Conservation (phyloP, 257 asterid genomes). For the Nicotiana tomentosiformis region DNA sequence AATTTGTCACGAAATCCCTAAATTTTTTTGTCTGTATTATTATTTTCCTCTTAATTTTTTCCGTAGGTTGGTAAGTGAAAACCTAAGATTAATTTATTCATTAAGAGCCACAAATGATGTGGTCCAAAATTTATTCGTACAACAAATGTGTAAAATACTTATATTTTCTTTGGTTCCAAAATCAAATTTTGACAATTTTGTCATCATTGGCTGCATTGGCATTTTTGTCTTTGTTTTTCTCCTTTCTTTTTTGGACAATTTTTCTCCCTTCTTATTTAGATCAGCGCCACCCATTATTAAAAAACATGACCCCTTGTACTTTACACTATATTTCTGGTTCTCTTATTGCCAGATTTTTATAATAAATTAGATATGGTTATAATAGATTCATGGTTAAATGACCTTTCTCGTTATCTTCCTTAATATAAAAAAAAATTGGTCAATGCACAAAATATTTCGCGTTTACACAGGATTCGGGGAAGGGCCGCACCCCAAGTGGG, state of each 20-base stretch:
- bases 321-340: not conserved
- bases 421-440: too few relatives aligned
- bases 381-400: not conserved
- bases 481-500: too few relatives aligned
- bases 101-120: not conserved
- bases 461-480: too few relatives aligned
- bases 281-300: not conserved
- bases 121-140: not conserved
- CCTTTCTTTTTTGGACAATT: not conserved
- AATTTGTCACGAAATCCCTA: not conserved
- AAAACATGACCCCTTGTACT: not conserved
- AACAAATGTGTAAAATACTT: not conserved
- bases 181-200: too few relatives aligned
- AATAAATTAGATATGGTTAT: too few relatives aligned
- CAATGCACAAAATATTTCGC: too few relatives aligned
- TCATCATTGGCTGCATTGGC: not conserved
- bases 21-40: not conserved
- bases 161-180: too few relatives aligned
- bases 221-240: not conserved
- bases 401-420: not conserved
- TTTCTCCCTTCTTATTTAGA: too few relatives aligned
- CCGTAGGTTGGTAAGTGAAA: not conserved
- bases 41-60: not conserved
- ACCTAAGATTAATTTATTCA: constrained; percentile 4
- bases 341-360: not conserved